These are phyloP conservation scores for Wickerhamomyces mucosus DNA, from an alignment of 805 yeast species.

Conservation along the genomic window DNA sequence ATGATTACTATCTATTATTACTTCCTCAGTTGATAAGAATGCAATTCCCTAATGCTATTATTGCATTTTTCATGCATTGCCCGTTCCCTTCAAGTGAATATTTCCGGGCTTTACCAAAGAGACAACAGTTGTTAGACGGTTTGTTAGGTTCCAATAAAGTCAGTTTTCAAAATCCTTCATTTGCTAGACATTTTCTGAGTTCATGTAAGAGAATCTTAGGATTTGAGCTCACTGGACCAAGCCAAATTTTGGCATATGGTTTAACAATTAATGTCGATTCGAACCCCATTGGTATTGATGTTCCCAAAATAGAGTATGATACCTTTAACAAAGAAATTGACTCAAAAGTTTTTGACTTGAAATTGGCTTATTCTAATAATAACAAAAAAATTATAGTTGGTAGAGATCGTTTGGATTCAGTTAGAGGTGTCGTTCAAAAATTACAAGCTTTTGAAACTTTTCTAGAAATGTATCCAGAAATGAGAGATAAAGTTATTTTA, in stretches of 20 bases:
- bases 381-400: constrained; percentile 81
- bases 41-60: constrained; percentile 69
- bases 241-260: constrained; percentile 64
- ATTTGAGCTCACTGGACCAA: constrained; percentile 36
- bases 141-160: constrained; percentile 83
- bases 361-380: constrained; percentile 38
- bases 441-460: constrained; percentile 85
- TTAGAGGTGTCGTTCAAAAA: constrained; percentile 90
- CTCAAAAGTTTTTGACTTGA: constrained; percentile 55
- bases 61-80: constrained; percentile 90
- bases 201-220: constrained; percentile 86
- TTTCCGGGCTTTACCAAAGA: constrained; percentile 78
- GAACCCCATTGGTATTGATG: constrained; percentile 86
- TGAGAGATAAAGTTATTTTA: constrained; percentile 78
- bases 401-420: constrained; percentile 84
- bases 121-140: constrained; percentile 79
- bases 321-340: constrained; percentile 38
- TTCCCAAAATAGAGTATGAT: constrained; percentile 54
- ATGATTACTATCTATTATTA: constrained; percentile 85
- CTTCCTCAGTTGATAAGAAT: constrained; percentile 79
- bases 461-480: constrained; percentile 83
- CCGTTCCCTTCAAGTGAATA: constrained; percentile 95
- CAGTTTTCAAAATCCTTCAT: constrained; percentile 79
- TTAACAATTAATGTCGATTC: constrained; percentile 63
- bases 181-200: constrained; percentile 84